phyloP scores from a whole-genome alignment of 2,329 filamentous ascomycete species.

The Cladosporium sp. region DNA sequence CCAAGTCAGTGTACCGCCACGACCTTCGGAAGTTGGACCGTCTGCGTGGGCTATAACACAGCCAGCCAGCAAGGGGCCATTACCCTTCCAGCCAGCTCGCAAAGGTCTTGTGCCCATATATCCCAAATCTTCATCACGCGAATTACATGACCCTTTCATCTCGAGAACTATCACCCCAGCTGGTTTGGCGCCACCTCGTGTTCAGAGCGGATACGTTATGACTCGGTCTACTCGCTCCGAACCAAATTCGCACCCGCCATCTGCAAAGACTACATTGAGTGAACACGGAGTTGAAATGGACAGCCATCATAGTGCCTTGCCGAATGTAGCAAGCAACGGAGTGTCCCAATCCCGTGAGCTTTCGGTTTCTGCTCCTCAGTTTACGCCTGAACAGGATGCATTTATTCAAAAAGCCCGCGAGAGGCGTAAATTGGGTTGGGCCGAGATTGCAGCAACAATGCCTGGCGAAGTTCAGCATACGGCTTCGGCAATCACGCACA shows the following conservation, averaged over 20 bases:
- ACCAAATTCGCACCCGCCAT: not conserved
- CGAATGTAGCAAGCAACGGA: not conserved
- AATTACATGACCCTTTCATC: not conserved
- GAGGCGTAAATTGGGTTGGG: not conserved
- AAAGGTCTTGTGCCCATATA: constrained; percentile 1
- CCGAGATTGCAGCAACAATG: not conserved
- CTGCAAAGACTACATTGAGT: not conserved
- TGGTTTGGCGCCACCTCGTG: not conserved
- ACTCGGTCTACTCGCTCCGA: not conserved
- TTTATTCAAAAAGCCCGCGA: constrained; percentile 8
- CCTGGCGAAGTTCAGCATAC: not conserved
- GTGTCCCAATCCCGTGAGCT: not conserved
- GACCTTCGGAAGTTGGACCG: constrained; percentile 5
- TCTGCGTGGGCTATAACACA: constrained; percentile 15
- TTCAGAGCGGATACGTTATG: not conserved
- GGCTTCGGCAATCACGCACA: constrained; percentile 4
- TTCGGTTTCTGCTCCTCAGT: not conserved
- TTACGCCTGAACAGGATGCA: constrained; percentile 6
- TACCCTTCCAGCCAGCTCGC: constrained; percentile 18
- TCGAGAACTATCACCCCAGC: not conserved
- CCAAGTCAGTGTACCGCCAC: not conserved
- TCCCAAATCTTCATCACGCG: not conserved
- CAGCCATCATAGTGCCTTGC: not conserved
- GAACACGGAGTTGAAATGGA: not conserved
- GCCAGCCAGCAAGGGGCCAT: constrained; percentile 12